phyloP scores from a whole-genome alignment of 805 yeast species.

The Priceomyces melissophilus region DNA sequence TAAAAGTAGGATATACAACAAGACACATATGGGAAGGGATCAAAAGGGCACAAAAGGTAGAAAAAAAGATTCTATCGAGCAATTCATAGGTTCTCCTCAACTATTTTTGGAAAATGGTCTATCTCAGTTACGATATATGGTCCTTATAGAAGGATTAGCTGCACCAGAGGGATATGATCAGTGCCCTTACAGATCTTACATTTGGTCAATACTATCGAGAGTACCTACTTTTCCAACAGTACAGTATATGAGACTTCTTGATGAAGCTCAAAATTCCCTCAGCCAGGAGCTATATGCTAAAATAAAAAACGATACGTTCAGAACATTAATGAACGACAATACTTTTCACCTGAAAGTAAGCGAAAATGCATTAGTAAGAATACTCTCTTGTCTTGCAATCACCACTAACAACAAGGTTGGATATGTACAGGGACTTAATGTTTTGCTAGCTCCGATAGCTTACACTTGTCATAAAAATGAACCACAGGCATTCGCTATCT shows the following conservation, averaged over 20 bases:
- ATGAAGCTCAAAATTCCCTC: constrained; percentile 48
- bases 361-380: constrained; percentile 65
- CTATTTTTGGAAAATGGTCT: constrained; percentile 31
- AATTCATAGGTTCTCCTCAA: constrained; percentile 34
- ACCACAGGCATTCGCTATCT: constrained; percentile 77
- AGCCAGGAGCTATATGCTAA: constrained; percentile 56
- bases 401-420: constrained; percentile 31
- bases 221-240: constrained; percentile 57
- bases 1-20: not conserved
- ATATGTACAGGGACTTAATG: constrained; percentile 93
- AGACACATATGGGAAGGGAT: not conserved
- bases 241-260: constrained; percentile 48
- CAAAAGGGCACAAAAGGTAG: constrained; percentile 19
- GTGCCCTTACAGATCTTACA: constrained; percentile 68
- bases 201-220: constrained; percentile 76
- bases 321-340: constrained; percentile 76
- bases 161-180: constrained; percentile 45
- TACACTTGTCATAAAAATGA: constrained; percentile 69
- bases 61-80: constrained; percentile 36
- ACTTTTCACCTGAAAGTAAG: constrained; percentile 60
- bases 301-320: constrained; percentile 79
- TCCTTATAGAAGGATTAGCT: constrained; percentile 38
- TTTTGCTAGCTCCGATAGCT: constrained; percentile 77
- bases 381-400: constrained; percentile 71
- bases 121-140: constrained; percentile 35